Evolutionary conservation across 768 basidiomycete species (phyloP), one percentile per base, ranked within the genome.

Genomic region (Tephrocybe sp.): DNA sequence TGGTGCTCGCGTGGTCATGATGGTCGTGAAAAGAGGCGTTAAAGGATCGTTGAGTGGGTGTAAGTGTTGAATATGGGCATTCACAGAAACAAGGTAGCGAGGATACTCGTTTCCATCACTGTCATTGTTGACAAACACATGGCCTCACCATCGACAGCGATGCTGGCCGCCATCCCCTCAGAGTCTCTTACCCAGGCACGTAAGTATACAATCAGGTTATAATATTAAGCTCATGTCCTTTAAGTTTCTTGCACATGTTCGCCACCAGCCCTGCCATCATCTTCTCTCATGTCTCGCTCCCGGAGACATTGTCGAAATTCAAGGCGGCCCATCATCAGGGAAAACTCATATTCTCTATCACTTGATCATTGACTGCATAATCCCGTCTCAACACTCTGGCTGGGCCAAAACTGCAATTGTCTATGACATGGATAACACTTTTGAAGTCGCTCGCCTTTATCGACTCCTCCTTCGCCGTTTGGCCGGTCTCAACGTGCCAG

Each of bases 321-420:
- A 91, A 66, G 91, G 91, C 1, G 78, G 83, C 2, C 72, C 89
- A 4, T 77, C 75, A 22, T 82, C 85, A 5, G 91, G 89, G 23
- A 94, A 93, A 68, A 85, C 87, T 2, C 85, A 87, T 55, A 68
- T 94, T n/a, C 67, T 91, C 22, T 86, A 86, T 62, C 76, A 80
- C 61, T 65, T 90, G 43, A 63, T 88, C 22, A 66, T 80, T 11
- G 75, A 72, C 17, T 83, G 85, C 57, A 70, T 90, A 48, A 65
- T 81, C 10, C 87, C 88, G 17, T 34, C 56, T 30, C 56, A 55
- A 19, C 55, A 69, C 54, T 77, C 72, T 35, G 86, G 86, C 22
- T 84, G 84, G 76, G 76, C 72, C 39, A 85, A 83, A 63, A 75
- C 75, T 51, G 89, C 82, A 16, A 69, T 87, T 23, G 67, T 92